Percentiles rank a stretch among this genome's conserved stretches.
These are phyloP conservation scores for Ceratocystiopsis brevicomis DNA, from an alignment of 2,329 filamentous ascomycete species.

Conservation along the genomic window DNA sequence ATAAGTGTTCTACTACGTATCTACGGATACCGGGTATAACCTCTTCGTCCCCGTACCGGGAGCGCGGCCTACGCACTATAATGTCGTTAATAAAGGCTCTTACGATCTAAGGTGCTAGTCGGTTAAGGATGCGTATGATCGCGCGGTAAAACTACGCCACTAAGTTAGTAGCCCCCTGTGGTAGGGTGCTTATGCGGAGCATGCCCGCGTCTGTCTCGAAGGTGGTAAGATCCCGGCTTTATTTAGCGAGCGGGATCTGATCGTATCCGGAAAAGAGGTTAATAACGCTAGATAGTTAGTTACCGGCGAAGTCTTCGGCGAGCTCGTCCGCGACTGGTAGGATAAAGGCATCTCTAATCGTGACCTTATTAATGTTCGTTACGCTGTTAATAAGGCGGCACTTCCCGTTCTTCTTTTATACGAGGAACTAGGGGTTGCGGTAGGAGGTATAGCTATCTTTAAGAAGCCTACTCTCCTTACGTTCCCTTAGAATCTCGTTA, in stretches of 20 bases:
- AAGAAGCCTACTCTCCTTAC: background rate
- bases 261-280: background rate
- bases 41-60: no score
- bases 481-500: background rate
- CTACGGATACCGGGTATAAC: no score
- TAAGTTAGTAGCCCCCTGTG: background rate
- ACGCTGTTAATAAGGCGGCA: background rate
- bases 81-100: no score
- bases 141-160: background rate
- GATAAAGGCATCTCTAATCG: background rate
- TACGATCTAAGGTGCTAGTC: no score
- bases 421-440: background rate
- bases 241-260: background rate
- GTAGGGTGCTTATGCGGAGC: background rate
- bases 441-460: constrained; percentile 1
- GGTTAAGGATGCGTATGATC: background rate
- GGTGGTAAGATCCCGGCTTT: background rate
- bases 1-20: no score
- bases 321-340: background rate
- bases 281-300: background rate
- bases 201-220: background rate
- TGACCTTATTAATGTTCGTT: background rate
- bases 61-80: no score
- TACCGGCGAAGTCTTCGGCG: background rate
- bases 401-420: background rate